Base-by-base conservation (phyloP, 495 filamentous ascomycete species). In the Talaromyces ruber region DNA sequence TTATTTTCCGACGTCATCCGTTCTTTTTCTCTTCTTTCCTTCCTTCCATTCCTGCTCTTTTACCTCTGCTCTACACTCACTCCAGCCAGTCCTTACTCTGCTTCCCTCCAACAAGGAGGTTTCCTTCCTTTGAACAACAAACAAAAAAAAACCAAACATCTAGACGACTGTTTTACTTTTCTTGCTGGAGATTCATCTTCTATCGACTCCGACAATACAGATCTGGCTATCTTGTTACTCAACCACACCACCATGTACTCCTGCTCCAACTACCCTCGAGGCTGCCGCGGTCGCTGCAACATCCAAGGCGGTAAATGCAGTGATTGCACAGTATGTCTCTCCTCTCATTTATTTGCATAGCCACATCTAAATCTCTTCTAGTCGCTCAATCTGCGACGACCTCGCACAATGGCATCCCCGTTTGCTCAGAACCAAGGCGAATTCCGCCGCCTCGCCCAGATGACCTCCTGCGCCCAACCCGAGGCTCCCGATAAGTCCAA, bases 191-290 rank as follows among this genome's bases (percentile, higher is more conserved):
- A 26, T 32, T 30, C 26, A 6, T 30, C 54, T 24, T 59, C 37
- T 28, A 58, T 30, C 58, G 58, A 60, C 22, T 60, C 47, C 25
- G 21, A 45, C 25, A 34, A 45, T 22, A 25, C 30, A 45, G 58
- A 55, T 61, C 59, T 34, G 59, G 21, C 59, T 18, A 51, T 34
- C 59, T 37, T 16, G 29, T 53, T 24, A 18, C 39, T 26, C 47
- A 53, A 29, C 47, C 11, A 71, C 30, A 24, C 29, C 9, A 71
- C 28, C 66, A 80, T 81, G 78, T 81, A 73, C 69, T 81, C 78
- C 12, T 81, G 78, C 72, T 73, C 75, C 59, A 81, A 81, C 64
- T 79, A 81, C 59, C 77, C 77, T 59, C 78, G 78, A 37, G 78
- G 78, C 24, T 81, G 78, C 67, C 78, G 78, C 64, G 78, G 78